Evolutionary conservation across 208 protist species (phyloP), one percentile per base, ranked within the genome.

Genomic region (Crithidia thermophila): DNA sequence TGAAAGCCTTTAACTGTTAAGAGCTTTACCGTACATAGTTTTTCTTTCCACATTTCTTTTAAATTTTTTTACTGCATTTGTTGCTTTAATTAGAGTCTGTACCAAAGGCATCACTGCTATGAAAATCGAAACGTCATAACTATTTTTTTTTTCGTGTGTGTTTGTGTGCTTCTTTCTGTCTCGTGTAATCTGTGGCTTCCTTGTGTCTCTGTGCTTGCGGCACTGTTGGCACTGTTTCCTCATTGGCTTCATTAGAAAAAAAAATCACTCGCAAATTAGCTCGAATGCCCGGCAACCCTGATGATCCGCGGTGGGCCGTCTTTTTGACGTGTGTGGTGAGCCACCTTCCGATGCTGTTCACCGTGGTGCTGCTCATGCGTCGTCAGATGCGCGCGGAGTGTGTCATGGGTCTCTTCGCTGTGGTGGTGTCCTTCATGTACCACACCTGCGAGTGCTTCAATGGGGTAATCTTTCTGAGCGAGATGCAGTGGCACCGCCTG

Each of bases 401-500:
- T 20, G 61, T 63, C 25, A 23, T 77, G 1, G 74, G 72, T 1
- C 4, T 49, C 18, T 87, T 78, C 56, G 47, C 69, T 25, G 43
- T 95, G 3, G 10, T 73, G 6, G 46, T 71, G 2, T 92, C 83
- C 10, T 67, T 95, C 36, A 87, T 95, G 76, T 92, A 92, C 60
- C 90, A 93, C 67, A 74, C 63, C 3, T 85, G 79, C 36, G 70
- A 93, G 58, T 75, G 72, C 43, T 84, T 95, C 37, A 16, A 80
- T 23, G 37, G 30, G 30, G 45, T 18, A 13, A 65, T 93, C 23
- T 82, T 90, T 21, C 47, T 93, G 16, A 67, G 79, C 0, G 81
- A 92, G 60, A 37, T 72, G 65, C 67, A 77, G 33, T 90, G 87
- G 87, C 90, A 95, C 53, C 76, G 75, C 0, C 69, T 93, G 0